Evolutionary conservation across 352 stramenopile species (phyloP).

Genomic region (Phytophthora litchii): DNA sequence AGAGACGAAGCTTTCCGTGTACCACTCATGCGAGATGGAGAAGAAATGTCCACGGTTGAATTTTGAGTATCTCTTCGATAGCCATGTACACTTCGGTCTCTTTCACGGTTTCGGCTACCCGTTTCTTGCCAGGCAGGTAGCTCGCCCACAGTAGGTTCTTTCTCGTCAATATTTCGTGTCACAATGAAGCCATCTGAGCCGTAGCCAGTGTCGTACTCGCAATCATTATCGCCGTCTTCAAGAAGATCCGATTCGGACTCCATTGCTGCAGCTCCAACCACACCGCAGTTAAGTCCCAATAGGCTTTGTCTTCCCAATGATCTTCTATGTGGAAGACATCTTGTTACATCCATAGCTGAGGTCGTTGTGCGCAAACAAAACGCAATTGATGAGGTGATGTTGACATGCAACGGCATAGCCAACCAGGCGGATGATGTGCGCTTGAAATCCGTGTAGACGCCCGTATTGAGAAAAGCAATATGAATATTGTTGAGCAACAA

Average conservation of each 20-base stretch:
- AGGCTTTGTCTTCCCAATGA: constrained; percentile 16
- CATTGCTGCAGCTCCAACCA: constrained; percentile 38
- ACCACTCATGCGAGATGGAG: constrained; percentile 16
- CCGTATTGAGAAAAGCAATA: constrained; percentile 88
- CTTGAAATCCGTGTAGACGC: constrained; percentile 86
- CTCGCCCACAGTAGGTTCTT: constrained; percentile 16
- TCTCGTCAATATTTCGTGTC: constrained; percentile 27
- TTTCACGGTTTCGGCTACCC: constrained; percentile 36
- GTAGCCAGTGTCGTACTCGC: constrained; percentile 18
- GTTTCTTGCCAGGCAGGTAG: constrained; percentile 37
- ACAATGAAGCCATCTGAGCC: constrained; percentile 30
- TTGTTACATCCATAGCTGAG: constrained; percentile 33
- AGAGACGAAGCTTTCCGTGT: constrained; percentile 19
- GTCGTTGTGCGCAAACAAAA: constrained; percentile 65
- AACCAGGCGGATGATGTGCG: constrained; percentile 58
- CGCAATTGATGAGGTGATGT: constrained; percentile 58
- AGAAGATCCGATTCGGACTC: constrained; percentile 23
- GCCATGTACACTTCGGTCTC: constrained; percentile 26
- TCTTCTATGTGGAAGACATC: constrained; percentile 22
- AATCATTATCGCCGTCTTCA: constrained; percentile 27
- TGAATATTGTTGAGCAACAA: constrained; percentile 86
- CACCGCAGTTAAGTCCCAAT: constrained; percentile 39
- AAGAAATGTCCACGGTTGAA: constrained; percentile 24
- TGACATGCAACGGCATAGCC: constrained; percentile 44
- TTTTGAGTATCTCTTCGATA: constrained; percentile 22